phyloP scores from a whole-genome alignment of 1,284 basidiomycete species.

The Moesziomyces globuligerus region DNA sequence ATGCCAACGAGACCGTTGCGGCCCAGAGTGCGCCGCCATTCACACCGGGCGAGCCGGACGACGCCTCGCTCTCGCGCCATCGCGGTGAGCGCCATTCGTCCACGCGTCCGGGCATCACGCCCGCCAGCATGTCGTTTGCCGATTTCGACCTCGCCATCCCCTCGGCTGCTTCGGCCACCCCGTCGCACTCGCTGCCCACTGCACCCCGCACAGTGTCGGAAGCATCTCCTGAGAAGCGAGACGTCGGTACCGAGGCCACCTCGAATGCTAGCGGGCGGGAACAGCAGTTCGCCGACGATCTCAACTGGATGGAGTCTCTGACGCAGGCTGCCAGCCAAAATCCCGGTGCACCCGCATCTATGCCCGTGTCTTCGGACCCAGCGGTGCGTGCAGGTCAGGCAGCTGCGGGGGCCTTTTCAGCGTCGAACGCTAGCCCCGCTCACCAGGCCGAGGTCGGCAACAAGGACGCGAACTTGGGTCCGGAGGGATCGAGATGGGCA shows the following conservation, averaged over 20 bases:
- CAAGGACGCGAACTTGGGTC: no score
- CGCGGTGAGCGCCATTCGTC: conserved; percentile 13
- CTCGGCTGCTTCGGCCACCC: conserved; percentile 11
- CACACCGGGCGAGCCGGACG: conserved; percentile 26
- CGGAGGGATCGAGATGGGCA: conserved; percentile 7
- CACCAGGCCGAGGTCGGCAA: no score
- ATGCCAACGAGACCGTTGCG: conserved; percentile 27
- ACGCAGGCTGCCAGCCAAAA: conserved; percentile 8
- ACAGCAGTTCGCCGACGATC: conserved; percentile 16
- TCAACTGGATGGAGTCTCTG: conserved; percentile 37
- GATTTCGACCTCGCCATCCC: conserved; percentile 41
- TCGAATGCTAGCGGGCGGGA: conserved; percentile 3
- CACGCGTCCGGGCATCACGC: conserved; percentile 22
- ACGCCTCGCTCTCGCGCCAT: conserved; percentile 16
- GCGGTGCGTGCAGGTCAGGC: neutral
- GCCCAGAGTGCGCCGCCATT: conserved; percentile 14
- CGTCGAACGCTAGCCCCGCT: neutral
- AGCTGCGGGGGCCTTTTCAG: neutral
- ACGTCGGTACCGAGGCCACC: conserved; percentile 4
- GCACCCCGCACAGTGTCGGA: conserved; percentile 15
- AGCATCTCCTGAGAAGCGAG: conserved; percentile 22
- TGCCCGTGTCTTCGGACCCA: neutral
- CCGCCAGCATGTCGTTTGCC: conserved; percentile 25
- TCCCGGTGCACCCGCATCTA: conserved; percentile 2
- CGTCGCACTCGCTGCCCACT: conserved; percentile 9